phyloP scores from a whole-genome alignment of 2,329 filamentous ascomycete species.

The Apiospora kogelbergensis region DNA sequence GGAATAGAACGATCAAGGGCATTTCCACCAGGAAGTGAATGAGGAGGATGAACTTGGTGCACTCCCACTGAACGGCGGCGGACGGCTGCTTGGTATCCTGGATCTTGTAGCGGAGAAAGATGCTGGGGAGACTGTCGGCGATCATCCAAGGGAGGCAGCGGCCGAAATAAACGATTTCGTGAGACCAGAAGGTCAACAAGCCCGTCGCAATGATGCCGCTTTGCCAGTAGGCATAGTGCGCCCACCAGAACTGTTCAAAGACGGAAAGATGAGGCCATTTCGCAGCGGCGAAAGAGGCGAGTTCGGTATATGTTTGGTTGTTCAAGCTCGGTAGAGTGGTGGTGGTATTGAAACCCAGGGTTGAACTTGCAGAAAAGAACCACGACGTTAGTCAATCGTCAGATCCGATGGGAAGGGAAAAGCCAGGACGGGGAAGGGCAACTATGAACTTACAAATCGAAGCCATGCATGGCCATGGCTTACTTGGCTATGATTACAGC shows the following conservation, averaged over 20 bases:
- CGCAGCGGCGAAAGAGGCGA: no score
- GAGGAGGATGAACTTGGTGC: slow-evolving; percentile 86
- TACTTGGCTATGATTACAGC: no score
- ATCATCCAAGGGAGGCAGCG: slow-evolving; percentile 89
- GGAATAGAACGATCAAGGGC: slow-evolving; percentile 98
- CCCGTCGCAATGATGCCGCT: slow-evolving; percentile 96
- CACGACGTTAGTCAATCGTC: no score
- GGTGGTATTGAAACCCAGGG: no score
- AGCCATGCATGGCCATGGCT: no score
- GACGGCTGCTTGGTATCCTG: slow-evolving; percentile 61
- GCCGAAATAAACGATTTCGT: slow-evolving; percentile 94
- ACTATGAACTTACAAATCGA: no score
- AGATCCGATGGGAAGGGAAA: no score
- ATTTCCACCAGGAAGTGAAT: slow-evolving; percentile 98
- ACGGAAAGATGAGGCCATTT: no score
- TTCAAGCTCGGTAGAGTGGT: no score
- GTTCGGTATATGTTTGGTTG: no score
- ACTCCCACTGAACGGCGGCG: slow-evolving; percentile 75
- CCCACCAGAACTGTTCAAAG: slow-evolving; percentile 35
- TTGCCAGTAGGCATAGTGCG: slow-evolving; percentile 97
- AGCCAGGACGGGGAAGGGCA: no score
- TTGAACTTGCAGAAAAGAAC: no score
- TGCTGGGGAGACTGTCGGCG: slow-evolving; percentile 79
- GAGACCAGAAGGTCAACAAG: slow-evolving; percentile 95
- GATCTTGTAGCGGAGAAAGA: slow-evolving; percentile 92